Evolutionary conservation across 2,329 filamentous ascomycete genomes (phyloP), one percentile per base, ranked within the genome.

Genomic region (Fusarium paranaense): DNA sequence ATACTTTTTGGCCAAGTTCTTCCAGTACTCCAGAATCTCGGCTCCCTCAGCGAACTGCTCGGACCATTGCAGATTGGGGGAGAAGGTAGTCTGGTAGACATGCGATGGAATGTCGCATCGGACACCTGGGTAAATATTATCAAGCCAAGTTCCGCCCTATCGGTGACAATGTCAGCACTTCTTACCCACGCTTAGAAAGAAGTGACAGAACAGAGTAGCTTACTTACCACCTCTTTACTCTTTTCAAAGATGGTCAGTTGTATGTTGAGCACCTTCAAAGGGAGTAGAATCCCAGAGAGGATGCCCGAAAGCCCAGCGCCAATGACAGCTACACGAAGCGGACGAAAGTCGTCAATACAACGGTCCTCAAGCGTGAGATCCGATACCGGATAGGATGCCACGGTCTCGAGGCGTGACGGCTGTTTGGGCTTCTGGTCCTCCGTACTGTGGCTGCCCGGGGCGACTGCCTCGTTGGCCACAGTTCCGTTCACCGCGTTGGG

Each of bases 21-120:
- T 86, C 90, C 90, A 91, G 78, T 94, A 94, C 13, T 88, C 85
- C 10, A 85, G 82, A 64, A 94, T 94, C 78, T 94, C 92, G 4
- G 83, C 79, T 0, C 91, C 92, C 56, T 89, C 88, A 0, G 92
- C 89, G 77, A 92, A 94, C 69, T 91, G 86, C 74, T 93, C 89
- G 0, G 86, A 87, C 92, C 92, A 94, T 71, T 92, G 85, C 0
- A 86, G 87, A 66, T 94, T 94, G 0, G 91, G 91, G 7, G 86
- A 85, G 79, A 93, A 94, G 0, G 89, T 90, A 8, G 88, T 88
- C 76, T 93, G 91, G 74, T 94, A 38, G 37, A 94, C 90, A 78
- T 93, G 90, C 0, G 91, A 88, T 0, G 92, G 90, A 11, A 94
- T 88, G 45, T 93, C 91, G 75, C 92, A 94, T 42, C 62, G 83